A percentile compares a stretch with the other conserved stretches of the same genome.
These are phyloP conservation scores for Saccharomyces cerevisiae DNA, from an alignment of 805 yeast species.

Conservation along the genomic window DNA sequence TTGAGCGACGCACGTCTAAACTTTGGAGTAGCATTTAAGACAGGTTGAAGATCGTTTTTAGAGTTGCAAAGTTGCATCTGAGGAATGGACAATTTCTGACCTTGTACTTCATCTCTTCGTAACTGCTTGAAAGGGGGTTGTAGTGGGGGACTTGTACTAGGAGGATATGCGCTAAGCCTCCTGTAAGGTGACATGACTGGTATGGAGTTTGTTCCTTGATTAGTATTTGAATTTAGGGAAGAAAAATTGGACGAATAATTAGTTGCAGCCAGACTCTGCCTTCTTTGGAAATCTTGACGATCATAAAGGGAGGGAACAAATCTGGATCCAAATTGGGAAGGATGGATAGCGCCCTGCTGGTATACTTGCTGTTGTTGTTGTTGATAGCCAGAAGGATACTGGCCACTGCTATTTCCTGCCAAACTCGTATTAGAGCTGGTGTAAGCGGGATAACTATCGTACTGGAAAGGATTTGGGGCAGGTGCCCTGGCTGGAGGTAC, in stretches of 20 bases:
- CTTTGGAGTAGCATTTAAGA: slow-evolving; percentile 52
- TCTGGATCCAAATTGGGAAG: slow-evolving; percentile 8
- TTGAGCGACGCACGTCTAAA: slow-evolving; percentile 62
- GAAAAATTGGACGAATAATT: neutral
- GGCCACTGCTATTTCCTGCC: slow-evolving; percentile 5
- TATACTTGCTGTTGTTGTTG: slow-evolving; percentile 6
- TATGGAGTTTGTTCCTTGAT: neutral
- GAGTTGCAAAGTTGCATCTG: slow-evolving; percentile 36
- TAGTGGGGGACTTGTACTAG: slow-evolving; percentile 20
- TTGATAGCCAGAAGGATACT: slow-evolving; percentile 4
- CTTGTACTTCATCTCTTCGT: slow-evolving; percentile 27
- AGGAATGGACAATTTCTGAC: slow-evolving; percentile 37
- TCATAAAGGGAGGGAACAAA: slow-evolving; percentile 17
- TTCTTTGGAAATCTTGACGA: slow-evolving; percentile 28
- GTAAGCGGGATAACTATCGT: slow-evolving; percentile 15
- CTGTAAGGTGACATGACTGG: slow-evolving; percentile 20
- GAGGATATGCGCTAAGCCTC: slow-evolving; percentile 21
- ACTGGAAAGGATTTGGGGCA: slow-evolving; percentile 34
- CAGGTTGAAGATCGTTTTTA: slow-evolving; percentile 52
- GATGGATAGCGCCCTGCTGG: neutral
- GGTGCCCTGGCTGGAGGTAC: slow-evolving; percentile 40
- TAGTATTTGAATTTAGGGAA: neutral
- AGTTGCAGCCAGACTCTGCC: slow-evolving; percentile 33
- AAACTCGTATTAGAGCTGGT: neutral
- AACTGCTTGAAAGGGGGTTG: slow-evolving; percentile 25